These are phyloP conservation scores for Magnolia changhungtana DNA, from an alignment of 164 flowering plant species.

Conservation along the genomic window DNA sequence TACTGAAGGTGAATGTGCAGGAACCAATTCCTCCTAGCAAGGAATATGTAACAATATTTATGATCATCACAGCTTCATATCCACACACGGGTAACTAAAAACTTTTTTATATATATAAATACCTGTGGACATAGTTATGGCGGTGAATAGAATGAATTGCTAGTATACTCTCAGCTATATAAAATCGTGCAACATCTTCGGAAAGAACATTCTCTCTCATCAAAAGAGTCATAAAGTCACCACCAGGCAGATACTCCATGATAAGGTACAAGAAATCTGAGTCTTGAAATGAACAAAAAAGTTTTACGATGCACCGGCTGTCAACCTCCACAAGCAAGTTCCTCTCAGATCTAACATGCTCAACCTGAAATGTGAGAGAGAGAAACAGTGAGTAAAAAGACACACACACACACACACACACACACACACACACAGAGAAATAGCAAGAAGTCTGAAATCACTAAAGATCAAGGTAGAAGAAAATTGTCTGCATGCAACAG, in stretches of 20 bases:
- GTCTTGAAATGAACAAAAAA: slow-evolving; percentile 87
- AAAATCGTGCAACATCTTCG: slow-evolving; percentile 83
- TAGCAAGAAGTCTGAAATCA: neutral
- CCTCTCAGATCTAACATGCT: slow-evolving; percentile 90
- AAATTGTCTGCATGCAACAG: neutral
- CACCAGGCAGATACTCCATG: slow-evolving; percentile 98
- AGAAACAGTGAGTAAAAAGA: neutral
- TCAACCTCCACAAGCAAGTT: slow-evolving; percentile 91
- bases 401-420: too few relatives aligned
- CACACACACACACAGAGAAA: neutral
- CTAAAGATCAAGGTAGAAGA: neutral
- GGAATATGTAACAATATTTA: neutral
- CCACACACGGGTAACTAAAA: neutral
- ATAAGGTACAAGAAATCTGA: slow-evolving; percentile 84
- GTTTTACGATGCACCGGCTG: slow-evolving; percentile 83
- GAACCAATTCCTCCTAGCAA: neutral
- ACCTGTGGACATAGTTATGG: slow-evolving; percentile 85
- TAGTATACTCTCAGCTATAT: slow-evolving; percentile 82
- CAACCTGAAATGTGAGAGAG: slow-evolving; percentile 49
- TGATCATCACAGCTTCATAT: neutral
- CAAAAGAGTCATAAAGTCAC: slow-evolving; percentile 85
- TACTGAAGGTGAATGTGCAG: neutral
- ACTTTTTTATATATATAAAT: slow-evolving; percentile 4
- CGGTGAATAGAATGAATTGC: slow-evolving; percentile 88
- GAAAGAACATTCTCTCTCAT: slow-evolving; percentile 85